Evolutionary conservation across 1,284 basidiomycete genomes (phyloP).

Genomic region (Sanguinoderma infundibulare): DNA sequence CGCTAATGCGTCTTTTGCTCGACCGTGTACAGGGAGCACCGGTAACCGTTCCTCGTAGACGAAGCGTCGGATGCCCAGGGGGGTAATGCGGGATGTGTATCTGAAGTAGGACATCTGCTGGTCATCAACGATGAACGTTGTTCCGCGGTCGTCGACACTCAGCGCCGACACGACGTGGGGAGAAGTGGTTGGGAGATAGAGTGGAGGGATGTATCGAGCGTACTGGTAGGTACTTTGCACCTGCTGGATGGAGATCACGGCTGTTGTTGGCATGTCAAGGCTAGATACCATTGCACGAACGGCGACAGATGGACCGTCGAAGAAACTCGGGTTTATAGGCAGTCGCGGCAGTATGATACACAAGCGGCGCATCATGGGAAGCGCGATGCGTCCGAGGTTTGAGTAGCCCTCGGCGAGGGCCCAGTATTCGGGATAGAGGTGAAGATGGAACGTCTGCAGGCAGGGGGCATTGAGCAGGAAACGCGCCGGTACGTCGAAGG

Average conservation of each 20-base stretch:
- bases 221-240: background rate
- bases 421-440: background rate
- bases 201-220: background rate
- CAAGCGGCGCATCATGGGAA: conserved; percentile 1
- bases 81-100: background rate
- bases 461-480: background rate
- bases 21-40: too few species aligned
- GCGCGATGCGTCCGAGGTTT: background rate
- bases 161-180: background rate
- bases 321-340: too few species aligned
- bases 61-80: background rate
- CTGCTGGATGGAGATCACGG: background rate
- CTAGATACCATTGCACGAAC: background rate
- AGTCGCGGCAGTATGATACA: background rate
- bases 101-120: background rate
- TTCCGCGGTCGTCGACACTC: background rate
- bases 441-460: background rate
- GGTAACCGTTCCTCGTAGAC: too few species aligned
- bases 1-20: background rate
- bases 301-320: background rate
- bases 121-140: background rate
- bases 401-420: background rate
- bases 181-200: too few species aligned
- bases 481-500: background rate
- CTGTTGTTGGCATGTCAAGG: background rate